Percentiles rank a stretch among this genome's conserved stretches.
Evolutionary conservation across 805 yeast species (phyloP).

Genomic region (Lipomyces sp.): DNA sequence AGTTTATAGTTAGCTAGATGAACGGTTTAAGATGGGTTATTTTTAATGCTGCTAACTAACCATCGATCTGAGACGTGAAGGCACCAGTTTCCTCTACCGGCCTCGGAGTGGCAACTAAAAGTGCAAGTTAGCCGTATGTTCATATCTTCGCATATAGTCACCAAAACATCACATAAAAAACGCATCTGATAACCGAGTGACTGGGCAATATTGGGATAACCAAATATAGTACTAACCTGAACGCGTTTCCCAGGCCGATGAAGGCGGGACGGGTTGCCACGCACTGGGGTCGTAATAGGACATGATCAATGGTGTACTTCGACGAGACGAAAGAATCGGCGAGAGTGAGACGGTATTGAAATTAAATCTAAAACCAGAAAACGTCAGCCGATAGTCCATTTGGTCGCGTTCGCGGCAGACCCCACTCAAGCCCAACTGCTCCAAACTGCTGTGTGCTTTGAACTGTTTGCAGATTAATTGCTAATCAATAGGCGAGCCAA

Average conservation of each 20-base stretch:
- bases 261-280: constrained; percentile 31
- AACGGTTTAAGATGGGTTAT: background rate
- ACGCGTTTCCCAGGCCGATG: constrained; percentile 36
- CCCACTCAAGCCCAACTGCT: background rate
- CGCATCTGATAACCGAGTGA: no score
- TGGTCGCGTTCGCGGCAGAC: background rate
- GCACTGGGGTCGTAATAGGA: constrained; percentile 38
- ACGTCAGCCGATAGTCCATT: background rate
- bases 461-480: no score
- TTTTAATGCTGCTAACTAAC: constrained; percentile 12
- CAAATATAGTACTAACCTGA: constrained; percentile 7
- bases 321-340: background rate
- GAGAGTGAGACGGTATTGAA: background rate
- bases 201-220: no score
- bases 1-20: background rate
- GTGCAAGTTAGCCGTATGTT: constrained; percentile 8
- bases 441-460: background rate
- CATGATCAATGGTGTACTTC: constrained; percentile 19
- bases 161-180: no score
- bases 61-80: constrained; percentile 37
- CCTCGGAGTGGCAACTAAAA: constrained; percentile 24
- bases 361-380: background rate
- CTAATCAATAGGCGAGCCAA: no score
- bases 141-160: background rate
- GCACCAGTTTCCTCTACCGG: constrained; percentile 37